Evolutionary conservation across 2,329 filamentous ascomycete species (phyloP), one percentile per base, ranked within the genome.

Genomic region (Aureobasidium sp.): DNA sequence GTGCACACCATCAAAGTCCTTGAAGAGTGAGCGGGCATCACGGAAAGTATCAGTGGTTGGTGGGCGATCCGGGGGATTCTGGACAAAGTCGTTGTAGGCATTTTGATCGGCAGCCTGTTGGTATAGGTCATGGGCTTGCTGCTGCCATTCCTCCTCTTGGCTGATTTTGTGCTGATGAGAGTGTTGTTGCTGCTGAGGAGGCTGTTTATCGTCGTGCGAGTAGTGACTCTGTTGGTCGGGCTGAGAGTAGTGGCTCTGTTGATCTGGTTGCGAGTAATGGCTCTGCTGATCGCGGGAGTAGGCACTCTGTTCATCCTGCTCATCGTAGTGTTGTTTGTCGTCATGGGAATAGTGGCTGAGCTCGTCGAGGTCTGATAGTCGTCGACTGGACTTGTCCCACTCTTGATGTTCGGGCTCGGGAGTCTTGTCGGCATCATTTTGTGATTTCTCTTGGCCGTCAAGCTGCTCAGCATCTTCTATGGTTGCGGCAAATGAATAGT

Each of bases 1-100:
- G 70, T 93, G 89, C 15, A 88, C 86, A 41, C 90, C 90, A 70
- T 94, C 90, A 69, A 94, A 94, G 71, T 92, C 89, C 45, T 85
- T 82, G 76, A 93, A 94, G 3, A 89, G 83, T 42, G 81, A 75
- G 64, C 85, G 78, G 21, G 83, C 83, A 70, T 89, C 85, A 36
- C 87, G 85, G 62, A 80, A 86, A 2, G 87, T 89, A 61, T 82
- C 81, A 10, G 82, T 77, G 3, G 83, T 84, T 10, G 73, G 72
- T 15, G 78, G 79, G 42, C 82, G 76, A 42, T 79, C 77, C 9
- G 72, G 68, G 9, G 64, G 53, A 27, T 60, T 45, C 6, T 59
- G 47, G 13, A 54, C 27, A 21, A 41, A 59, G 8, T 50, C 30
- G 27, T 60, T 47, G 58, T 50, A 60, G 15, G 34, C 39, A 36